Percentiles rank a stretch among this genome's conserved stretches.
Evolutionary conservation across 2,329 filamentous ascomycete species (phyloP).

Genomic region (Raffaelea ambrosiae): DNA sequence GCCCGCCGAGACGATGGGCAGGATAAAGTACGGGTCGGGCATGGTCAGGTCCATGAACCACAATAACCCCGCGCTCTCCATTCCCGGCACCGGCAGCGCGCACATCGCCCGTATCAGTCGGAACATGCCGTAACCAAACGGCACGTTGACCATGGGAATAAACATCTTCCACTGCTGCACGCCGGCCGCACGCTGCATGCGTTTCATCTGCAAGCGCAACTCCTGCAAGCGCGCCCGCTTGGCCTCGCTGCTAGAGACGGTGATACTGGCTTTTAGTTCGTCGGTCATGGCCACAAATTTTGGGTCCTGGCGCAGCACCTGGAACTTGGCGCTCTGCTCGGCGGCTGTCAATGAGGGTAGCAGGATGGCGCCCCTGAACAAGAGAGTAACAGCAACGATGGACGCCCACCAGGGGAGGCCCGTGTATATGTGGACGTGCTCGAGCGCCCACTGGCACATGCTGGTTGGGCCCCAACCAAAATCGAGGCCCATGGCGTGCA

Average conservation of each 20-base stretch:
- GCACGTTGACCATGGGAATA: slow-evolving; percentile 48
- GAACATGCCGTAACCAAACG: slow-evolving; percentile 75
- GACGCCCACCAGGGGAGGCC: slow-evolving; percentile 78
- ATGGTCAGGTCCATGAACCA: slow-evolving; percentile 77
- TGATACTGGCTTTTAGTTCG: slow-evolving; percentile 25
- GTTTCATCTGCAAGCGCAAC: slow-evolving; percentile 33
- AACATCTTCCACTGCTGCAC: slow-evolving; percentile 42
- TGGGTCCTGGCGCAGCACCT: slow-evolving; percentile 30
- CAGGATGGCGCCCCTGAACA: slow-evolving; percentile 57
- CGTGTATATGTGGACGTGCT: slow-evolving; percentile 69
- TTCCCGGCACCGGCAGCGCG: slow-evolving; percentile 67
- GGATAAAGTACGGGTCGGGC: slow-evolving; percentile 66
- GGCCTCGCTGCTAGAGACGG: slow-evolving; percentile 19
- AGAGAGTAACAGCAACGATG: slow-evolving; percentile 56
- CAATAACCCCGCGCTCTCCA: slow-evolving; percentile 60
- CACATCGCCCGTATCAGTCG: slow-evolving; percentile 67
- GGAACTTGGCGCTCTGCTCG: slow-evolving; percentile 54
- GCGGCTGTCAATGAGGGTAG: slow-evolving; percentile 55
- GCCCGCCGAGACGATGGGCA: slow-evolving; percentile 55
- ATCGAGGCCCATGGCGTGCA: slow-evolving; percentile 75
- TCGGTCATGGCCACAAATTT: slow-evolving; percentile 42
- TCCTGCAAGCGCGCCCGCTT: slow-evolving; percentile 19
- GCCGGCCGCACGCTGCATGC: slow-evolving; percentile 46
- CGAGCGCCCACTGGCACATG: slow-evolving; percentile 65
- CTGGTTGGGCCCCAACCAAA: slow-evolving; percentile 76